Percentiles rank a stretch among this genome's conserved stretches.
Conservation (phyloP, 805 yeast genomes). For the Suhomyces vadensis region DNA sequence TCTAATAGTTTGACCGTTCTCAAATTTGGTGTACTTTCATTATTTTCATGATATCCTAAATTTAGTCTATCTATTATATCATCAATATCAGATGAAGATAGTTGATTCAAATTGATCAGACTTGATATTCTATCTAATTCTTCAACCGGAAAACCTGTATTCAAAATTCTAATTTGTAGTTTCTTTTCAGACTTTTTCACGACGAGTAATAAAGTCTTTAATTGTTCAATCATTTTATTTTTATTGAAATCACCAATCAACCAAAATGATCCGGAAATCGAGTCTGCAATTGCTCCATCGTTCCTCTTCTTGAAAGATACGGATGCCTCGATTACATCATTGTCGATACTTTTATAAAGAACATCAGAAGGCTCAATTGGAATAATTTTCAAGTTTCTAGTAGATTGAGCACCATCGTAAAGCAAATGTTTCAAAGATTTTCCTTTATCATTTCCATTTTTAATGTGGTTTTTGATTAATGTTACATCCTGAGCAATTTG, state of each 20-base stretch:
- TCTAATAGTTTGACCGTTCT: conserved; percentile 24
- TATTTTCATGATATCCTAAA: not conserved
- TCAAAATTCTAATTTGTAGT: conserved; percentile 39
- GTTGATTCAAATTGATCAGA: not conserved
- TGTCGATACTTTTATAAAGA: conserved; percentile 31
- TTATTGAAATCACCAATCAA: conserved; percentile 58
- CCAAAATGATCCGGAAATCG: conserved; percentile 53
- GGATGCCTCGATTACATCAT: conserved; percentile 27
- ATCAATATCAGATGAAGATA: conserved; percentile 12
- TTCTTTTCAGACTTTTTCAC: conserved; percentile 25
- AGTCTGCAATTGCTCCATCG: not conserved
- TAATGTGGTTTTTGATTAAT: conserved; percentile 28
- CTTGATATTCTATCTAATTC: conserved; percentile 7
- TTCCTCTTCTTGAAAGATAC: conserved; percentile 16
- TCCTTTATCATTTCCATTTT: conserved; percentile 24
- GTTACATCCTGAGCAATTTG: conserved; percentile 57
- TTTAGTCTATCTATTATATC: conserved; percentile 6
- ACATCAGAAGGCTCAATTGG: conserved; percentile 36
- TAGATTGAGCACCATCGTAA: conserved; percentile 39
- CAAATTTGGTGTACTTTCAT: conserved; percentile 7
- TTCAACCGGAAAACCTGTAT: conserved; percentile 19
- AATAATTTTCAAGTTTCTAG: conserved; percentile 46
- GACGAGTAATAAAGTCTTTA: conserved; percentile 32
- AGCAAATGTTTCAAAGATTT: conserved; percentile 40
- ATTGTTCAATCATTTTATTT: conserved; percentile 41